Evolutionary conservation across 768 basidiomycete genomes (phyloP), one percentile per base, ranked within the genome.

Genomic region (Lactarius evosmus): DNA sequence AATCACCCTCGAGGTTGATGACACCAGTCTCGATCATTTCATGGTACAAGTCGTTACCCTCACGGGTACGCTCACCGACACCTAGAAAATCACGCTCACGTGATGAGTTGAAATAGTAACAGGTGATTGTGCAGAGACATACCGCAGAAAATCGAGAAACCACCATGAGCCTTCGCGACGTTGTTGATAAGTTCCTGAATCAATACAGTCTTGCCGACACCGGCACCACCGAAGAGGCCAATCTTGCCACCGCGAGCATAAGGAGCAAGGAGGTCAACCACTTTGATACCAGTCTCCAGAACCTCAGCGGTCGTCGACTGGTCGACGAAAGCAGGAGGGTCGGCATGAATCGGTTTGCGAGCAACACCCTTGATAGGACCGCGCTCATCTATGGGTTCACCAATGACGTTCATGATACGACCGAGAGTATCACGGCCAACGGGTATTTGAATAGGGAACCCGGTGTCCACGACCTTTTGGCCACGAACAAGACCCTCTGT

Each of bases 1-100:
- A 99, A 79, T 98, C 95, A 78, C 96, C 97, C 75, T 98, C 86
- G 74, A 98, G 88, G 81, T 98, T 96, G 85, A 99, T 99, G 85
- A 99, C 97, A 87, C 97, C 97, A 62, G 97, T 99, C 78, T 99
- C 96, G 79, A 98, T 98, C 97, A 99, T 97, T 81, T 96, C 94
- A 77, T 97, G 94, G 80, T 96, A 95, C 70, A 95, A 80, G 81
- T 95, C 97, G 83, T 99, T 99, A 80, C 97, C 97, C 88, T 99
- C 97, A 83, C 97, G 96, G 68, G 97, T 99, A 79, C 97, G 93
- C 80, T 99, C 97, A 69, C 97, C 97, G 77, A 99, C 97, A 89
- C 96, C 95, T 90, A 72, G 68, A 56, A 56, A 62, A 53, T 32
- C 51, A 52, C 51, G 53, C 33, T 61, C 52, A 34, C 30, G 36